Evolutionary conservation across 495 filamentous ascomycete species (phyloP), one percentile per base, ranked within the genome.

Genomic region (Delitschia confertaspora): DNA sequence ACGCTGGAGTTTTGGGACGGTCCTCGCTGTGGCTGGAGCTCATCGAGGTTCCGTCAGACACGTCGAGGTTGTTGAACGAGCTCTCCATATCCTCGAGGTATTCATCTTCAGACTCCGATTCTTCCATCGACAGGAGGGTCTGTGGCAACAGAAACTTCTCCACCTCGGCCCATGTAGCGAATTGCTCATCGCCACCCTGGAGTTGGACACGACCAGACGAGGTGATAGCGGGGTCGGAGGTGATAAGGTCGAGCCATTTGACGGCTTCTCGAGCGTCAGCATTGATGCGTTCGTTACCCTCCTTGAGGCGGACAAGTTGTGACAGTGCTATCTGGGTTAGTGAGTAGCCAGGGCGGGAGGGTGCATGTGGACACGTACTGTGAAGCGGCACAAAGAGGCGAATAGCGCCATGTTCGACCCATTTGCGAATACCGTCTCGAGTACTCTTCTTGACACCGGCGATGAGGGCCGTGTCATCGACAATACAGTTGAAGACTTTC

Each of bases 401-500:
- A 45, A 84, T 74, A 41, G 74, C 68, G 6, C 75, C 76, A 42
- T 78, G 72, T 32, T 69, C 67, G 23, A 79, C 71, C 78, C 79
- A 83, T 64, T 73, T 71, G 65, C 82, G 77, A 45, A 84, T 76
- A 34, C 63, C 63, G 42, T 67, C 63, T 45, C 61, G 53, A 23
- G 63, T 65, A 44, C 53, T 60, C 56, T 74, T 75, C 53, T 73
- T 78, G 56, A 83, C 79, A 37, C 79, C 79, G 45, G 76, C 78
- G 19, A 79, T 74, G 51, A 84, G 59, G 23, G 78, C 81, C 38
- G 76, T 80, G 55, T 83, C 81, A 61, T 85, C 81, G 60, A 82
- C 73, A 56, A 82, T 76, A 67, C 81, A 84, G 65, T 81, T 78
- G 62, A 80, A 79, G 59, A 78, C 65, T 65, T 79, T 82, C 57